These are phyloP conservation scores for Bruguiera parviflora DNA, from an alignment of 345 rosid genomes.

Conservation along the genomic window DNA sequence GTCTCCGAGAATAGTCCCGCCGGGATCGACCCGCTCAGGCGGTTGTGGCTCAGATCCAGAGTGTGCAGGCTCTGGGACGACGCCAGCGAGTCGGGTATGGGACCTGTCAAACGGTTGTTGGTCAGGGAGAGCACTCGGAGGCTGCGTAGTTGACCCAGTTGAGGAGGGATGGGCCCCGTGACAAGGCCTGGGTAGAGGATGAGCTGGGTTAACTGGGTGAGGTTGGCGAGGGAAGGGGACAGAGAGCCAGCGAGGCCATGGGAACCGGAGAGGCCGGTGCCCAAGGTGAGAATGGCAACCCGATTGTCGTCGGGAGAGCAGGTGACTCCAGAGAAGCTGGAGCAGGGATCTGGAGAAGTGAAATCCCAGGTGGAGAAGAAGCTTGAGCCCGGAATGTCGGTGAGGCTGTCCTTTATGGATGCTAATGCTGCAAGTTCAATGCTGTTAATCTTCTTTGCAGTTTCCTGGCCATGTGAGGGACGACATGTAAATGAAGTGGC, in stretches of 20 bases:
- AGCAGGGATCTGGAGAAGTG: constrained; percentile 52
- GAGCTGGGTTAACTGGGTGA: constrained; percentile 63
- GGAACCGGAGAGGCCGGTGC: constrained; percentile 41
- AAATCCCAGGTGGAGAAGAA: constrained; percentile 72
- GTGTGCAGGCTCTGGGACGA: constrained; percentile 56
- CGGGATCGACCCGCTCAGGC: constrained; percentile 59
- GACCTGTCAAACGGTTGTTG: constrained; percentile 71
- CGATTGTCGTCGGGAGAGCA: constrained; percentile 38
- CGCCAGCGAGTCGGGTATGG: constrained; percentile 57
- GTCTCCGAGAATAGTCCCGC: constrained; percentile 29
- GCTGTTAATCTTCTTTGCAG: constrained; percentile 4
- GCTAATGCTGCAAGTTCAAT: constrained; percentile 44
- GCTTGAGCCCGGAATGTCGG: constrained; percentile 53
- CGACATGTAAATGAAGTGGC: background rate
- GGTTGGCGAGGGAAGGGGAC: constrained; percentile 55
- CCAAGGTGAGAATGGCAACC: constrained; percentile 48
- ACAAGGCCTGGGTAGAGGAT: constrained; percentile 71
- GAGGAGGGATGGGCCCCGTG: constrained; percentile 77
- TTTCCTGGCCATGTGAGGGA: constrained; percentile 11
- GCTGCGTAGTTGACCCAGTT: constrained; percentile 43
- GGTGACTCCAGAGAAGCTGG: constrained; percentile 58
- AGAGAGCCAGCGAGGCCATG: constrained; percentile 76
- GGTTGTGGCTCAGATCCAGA: constrained; percentile 75
- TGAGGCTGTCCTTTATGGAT: constrained; percentile 51
- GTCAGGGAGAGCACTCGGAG: constrained; percentile 72